Percentiles rank a stretch among this genome's conserved stretches.
These are phyloP conservation scores for Trichoderma erinaceum DNA, from an alignment of 495 filamentous ascomycete species.

Conservation along the genomic window DNA sequence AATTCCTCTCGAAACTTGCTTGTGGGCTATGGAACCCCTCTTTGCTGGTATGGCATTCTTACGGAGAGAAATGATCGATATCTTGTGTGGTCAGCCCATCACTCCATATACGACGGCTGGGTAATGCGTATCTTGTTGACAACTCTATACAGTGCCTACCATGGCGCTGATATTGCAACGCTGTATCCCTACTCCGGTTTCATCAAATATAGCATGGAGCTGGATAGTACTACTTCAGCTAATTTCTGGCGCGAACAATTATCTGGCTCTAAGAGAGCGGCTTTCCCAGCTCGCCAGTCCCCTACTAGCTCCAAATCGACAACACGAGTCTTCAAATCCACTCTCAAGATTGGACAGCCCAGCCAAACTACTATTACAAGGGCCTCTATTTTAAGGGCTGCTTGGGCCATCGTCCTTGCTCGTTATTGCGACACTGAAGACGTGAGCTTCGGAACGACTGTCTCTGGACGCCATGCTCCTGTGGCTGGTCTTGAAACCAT, in stretches of 20 bases:
- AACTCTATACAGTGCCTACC: constrained; percentile 1
- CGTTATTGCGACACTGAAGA: constrained; percentile 34
- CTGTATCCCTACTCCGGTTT: constrained; percentile 2
- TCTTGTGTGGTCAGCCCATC: constrained; percentile 18
- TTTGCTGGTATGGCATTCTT: constrained; percentile 3
- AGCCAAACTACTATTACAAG: constrained; percentile 28
- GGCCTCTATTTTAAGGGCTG: constrained; percentile 40
- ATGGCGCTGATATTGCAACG: not conserved
- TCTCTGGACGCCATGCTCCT: constrained; percentile 42
- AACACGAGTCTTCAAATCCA: not conserved
- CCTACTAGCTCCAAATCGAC: not conserved
- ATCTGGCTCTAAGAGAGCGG: not conserved
- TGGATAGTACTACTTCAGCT: not conserved
- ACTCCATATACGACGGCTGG: constrained; percentile 15
- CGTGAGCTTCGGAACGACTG: constrained; percentile 42
- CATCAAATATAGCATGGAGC: constrained; percentile 14
- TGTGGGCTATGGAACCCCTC: constrained; percentile 1
- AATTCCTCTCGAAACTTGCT: not conserved
- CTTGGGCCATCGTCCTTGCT: constrained; percentile 39
- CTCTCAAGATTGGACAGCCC: not conserved
- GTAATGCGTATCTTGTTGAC: constrained; percentile 11
- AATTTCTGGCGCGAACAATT: constrained; percentile 4
- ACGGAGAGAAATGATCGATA: constrained; percentile 9
- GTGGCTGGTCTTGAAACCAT: constrained; percentile 45
- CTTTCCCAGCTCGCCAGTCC: constrained; percentile 3